A percentile compares a stretch with the other conserved stretches of the same genome.
phyloP scores from a whole-genome alignment of 768 basidiomycete genomes.

The Podaxis pistillaris region DNA sequence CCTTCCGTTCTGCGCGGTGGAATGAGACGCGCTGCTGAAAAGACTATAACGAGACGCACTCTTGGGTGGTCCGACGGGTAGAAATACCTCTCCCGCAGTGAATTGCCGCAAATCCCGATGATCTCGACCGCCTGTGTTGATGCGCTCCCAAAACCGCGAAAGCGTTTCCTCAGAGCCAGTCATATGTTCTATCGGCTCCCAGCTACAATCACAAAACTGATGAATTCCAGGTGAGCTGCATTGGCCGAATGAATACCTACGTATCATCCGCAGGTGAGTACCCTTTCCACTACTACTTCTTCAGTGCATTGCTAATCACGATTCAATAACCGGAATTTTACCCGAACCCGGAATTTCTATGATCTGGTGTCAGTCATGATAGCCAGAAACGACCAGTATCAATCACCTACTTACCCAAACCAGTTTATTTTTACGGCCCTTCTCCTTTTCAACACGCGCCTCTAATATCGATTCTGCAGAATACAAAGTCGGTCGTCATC shows the following conservation, averaged over 20 bases:
- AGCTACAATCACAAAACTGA: conserved; percentile 35
- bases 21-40: neutral
- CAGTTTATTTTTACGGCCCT: conserved; percentile 41
- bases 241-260: conserved; percentile 35
- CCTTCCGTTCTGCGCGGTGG: neutral
- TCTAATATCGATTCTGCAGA: conserved; percentile 48
- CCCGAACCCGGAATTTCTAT: conserved; percentile 60
- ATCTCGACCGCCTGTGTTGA: conserved; percentile 50
- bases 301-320: neutral
- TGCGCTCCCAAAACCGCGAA: conserved; percentile 48
- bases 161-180: conserved; percentile 54
- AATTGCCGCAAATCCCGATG: conserved; percentile 47
- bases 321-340: conserved; percentile 27
- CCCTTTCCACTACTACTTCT: conserved; percentile 54
- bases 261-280: conserved; percentile 54
- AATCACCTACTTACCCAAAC: conserved; percentile 44
- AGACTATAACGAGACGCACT: conserved; percentile 32
- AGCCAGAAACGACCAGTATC: conserved; percentile 12
- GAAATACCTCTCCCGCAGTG: conserved; percentile 50
- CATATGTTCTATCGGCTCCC: conserved; percentile 69
- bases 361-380: conserved; percentile 1
- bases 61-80: conserved; percentile 54
- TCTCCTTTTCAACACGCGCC: conserved; percentile 47
- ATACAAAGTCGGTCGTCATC: conserved; percentile 6
- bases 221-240: neutral